These are phyloP conservation scores for Oryza australiensis DNA, from an alignment of 176 grass and related monocot species.

Conservation along the genomic window DNA sequence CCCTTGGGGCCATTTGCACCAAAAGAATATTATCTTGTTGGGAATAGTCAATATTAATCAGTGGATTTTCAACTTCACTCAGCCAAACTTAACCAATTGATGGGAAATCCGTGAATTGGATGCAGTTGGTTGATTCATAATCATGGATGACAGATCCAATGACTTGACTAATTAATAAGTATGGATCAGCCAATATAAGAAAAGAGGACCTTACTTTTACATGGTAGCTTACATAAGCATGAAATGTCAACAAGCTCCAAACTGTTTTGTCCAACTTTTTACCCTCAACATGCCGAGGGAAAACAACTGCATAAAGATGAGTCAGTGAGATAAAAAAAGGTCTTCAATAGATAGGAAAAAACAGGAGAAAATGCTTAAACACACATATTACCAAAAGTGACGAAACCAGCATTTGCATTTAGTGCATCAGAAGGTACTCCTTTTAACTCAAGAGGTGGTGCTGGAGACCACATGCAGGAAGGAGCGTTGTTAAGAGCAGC, in stretches of 20 bases:
- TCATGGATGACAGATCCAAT: not conserved
- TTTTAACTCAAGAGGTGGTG: constrained; percentile 88
- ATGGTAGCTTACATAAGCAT: constrained; percentile 99
- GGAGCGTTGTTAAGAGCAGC: constrained; percentile 84
- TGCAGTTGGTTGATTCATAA: constrained; percentile 2
- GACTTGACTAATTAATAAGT: constrained; percentile 21
- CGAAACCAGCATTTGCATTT: constrained; percentile 97
- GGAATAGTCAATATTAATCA: not conserved
- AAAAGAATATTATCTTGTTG: not conserved
- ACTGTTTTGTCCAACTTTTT: constrained; percentile 93
- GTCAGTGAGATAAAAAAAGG: constrained; percentile 27
- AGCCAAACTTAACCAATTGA: not conserved
- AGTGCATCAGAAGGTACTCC: constrained; percentile 68
- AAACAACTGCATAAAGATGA: constrained; percentile 70
- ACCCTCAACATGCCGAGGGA: constrained; percentile 85
- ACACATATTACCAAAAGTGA: constrained; percentile 88
- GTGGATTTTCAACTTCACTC: not conserved
- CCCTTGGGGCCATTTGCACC: not conserved
- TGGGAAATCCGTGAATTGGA: not conserved
- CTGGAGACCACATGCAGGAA: constrained; percentile 89
- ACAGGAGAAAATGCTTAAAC: not conserved
- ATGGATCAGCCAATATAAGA: constrained; percentile 22
- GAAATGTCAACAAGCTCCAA: constrained; percentile 99
- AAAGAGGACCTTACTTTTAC: constrained; percentile 70
- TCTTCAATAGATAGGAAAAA: constrained; percentile 18